phyloP scores from a whole-genome alignment of 2,329 filamentous ascomycete species.

The Xylariaceae sp. region DNA sequence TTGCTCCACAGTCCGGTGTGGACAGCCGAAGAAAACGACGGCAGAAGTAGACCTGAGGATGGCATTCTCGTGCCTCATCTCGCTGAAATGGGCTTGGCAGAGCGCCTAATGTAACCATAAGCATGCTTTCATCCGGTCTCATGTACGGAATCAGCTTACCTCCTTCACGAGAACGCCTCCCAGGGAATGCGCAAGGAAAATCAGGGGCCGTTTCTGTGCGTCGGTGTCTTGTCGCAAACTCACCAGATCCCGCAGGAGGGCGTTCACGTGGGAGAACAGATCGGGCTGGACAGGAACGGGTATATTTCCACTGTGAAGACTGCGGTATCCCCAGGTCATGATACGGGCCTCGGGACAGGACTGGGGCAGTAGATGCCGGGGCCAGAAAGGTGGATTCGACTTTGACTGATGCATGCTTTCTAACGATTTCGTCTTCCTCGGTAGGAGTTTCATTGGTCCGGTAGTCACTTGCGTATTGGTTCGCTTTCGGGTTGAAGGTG shows the following conservation, averaged over 20 bases:
- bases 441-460: slow-evolving; percentile 1
- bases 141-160: background rate
- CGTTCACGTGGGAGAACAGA: slow-evolving; percentile 13
- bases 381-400: slow-evolving; percentile 10
- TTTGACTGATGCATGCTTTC: background rate
- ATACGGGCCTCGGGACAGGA: slow-evolving; percentile 13
- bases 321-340: slow-evolving; percentile 17
- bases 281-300: slow-evolving; percentile 9
- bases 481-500: background rate
- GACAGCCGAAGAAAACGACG: slow-evolving; percentile 15
- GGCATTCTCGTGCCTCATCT: background rate
- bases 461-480: background rate
- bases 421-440: slow-evolving; percentile 4
- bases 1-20: slow-evolving; percentile 5
- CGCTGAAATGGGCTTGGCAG: slow-evolving; percentile 10
- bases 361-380: slow-evolving; percentile 11
- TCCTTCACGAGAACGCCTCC: slow-evolving; percentile 16
- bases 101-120: slow-evolving; percentile 9
- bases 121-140: background rate
- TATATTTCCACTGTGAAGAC: slow-evolving; percentile 4
- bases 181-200: slow-evolving; percentile 16
- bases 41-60: slow-evolving; percentile 14
- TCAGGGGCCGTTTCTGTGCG: slow-evolving; percentile 7
- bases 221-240: background rate
- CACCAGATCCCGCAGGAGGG: slow-evolving; percentile 10